Base-by-base conservation (phyloP, 306 rosid species). In the Prinsepia uniflora region DNA sequence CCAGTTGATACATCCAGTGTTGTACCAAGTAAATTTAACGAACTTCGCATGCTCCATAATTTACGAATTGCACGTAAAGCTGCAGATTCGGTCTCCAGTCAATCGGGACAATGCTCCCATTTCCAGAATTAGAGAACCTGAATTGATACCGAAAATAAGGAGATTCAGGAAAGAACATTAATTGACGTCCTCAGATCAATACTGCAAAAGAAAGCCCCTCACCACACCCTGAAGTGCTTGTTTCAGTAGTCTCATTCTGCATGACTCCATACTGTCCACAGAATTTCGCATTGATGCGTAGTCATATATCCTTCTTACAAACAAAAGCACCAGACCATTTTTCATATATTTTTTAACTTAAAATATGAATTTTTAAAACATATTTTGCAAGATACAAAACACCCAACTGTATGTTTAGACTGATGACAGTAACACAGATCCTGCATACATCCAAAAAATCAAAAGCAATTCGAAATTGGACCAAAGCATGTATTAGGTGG, bases 151-250 rank as follows among this genome's bases (percentile, higher is more conserved):
- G 68, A 80, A 75, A 78, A 20, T 72, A 73, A 81, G 62, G 65
- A 74, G 64, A 71, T 70, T 83, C 52, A 79, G 79, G 46, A 77
- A 49, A 18, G 39, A 59, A 61, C 30, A 62, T 69, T 78, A 52
- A 74, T 55, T 47, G 44, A 68, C 66, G 68, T 48, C 76, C 78
- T 78, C 80, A 14, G 82, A 77, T 79, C 80, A 75, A 78, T 36
- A 81, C 72, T 52, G 66, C 81, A 64, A 80, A 83, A 79, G 71
- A 85, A 81, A 83, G 70, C 85, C 80, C 82, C 95, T 94, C 91
- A 94, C 98, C 98, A 86, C 97, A 94, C 79, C 97, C 97, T 50
- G 98, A 94, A 86, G 97, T 89, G 85, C 98, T 90, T 78, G 95
- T 91, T 87, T 90, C 97, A 64, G 98, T 94, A 83, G 95, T 94